phyloP scores from a whole-genome alignment of 495 filamentous ascomycete genomes.

The Lasiosphaeris hirsuta region DNA sequence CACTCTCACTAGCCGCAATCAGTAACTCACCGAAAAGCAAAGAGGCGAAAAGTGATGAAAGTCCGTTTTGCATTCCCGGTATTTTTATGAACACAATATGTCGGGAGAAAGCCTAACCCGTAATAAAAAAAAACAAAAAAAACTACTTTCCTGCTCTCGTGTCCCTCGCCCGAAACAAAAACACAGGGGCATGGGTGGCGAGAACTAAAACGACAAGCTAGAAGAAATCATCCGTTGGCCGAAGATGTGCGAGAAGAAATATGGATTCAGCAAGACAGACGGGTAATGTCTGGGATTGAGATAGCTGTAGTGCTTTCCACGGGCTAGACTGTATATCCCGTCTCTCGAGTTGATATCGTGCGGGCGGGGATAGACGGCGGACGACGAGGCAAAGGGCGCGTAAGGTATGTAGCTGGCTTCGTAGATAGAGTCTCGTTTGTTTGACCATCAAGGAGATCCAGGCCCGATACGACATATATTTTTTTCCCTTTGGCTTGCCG shows the following conservation, averaged over 20 bases:
- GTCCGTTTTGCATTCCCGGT: constrained; percentile 23
- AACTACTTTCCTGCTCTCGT: neutral
- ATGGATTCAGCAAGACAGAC: neutral
- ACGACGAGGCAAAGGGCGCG: neutral
- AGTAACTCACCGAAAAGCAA: neutral
- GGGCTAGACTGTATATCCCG: neutral
- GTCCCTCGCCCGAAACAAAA: neutral
- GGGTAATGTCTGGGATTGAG: neutral
- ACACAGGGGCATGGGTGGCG: neutral
- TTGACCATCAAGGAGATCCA: no score
- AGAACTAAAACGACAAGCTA: constrained; percentile 2
- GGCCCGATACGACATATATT: neutral
- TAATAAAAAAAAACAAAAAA: no score
- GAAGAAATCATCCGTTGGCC: constrained; percentile 6
- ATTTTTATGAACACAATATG: constrained; percentile 21
- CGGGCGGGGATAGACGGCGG: no score
- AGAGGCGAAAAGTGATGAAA: constrained; percentile 4
- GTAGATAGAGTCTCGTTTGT: neutral
- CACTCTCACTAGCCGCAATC: neutral
- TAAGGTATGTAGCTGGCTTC: neutral
- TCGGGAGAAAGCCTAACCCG: constrained; percentile 8
- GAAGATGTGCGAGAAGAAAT: constrained; percentile 16
- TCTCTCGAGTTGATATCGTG: no score
- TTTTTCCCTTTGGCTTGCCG: neutral
- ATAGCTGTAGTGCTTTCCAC: neutral